These are phyloP conservation scores for Boletus rufocinnamomeus DNA, from an alignment of 768 basidiomycete genomes.

Conservation along the genomic window DNA sequence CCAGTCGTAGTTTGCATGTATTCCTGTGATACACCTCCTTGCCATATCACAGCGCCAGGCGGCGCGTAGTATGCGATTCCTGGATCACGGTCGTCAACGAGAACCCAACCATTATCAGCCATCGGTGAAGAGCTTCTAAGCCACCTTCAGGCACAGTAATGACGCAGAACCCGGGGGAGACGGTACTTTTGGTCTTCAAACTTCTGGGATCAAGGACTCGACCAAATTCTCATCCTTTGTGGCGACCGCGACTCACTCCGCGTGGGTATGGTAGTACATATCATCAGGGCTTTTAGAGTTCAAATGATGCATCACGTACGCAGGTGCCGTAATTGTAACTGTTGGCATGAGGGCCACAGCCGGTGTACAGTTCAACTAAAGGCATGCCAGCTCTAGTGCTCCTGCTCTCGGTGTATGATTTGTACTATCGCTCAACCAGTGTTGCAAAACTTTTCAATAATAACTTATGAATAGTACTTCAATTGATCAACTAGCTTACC, in stretches of 20 bases:
- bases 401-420: too few relatives aligned
- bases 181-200: background rate
- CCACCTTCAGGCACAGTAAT: background rate
- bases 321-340: too few relatives aligned
- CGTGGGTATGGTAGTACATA: background rate
- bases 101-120: background rate
- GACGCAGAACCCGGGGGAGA: background rate
- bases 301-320: background rate
- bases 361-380: too few relatives aligned
- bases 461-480: too few relatives aligned
- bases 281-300: background rate
- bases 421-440: too few relatives aligned
- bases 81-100: slow-evolving; percentile 3
- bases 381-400: too few relatives aligned
- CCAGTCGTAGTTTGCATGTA: slow-evolving; percentile 1
- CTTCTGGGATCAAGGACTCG: background rate
- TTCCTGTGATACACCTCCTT: background rate
- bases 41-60: background rate
- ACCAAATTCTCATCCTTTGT: background rate
- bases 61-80: background rate
- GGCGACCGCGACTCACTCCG: background rate
- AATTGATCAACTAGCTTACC: too few relatives aligned
- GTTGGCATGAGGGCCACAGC: too few relatives aligned
- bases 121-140: background rate
- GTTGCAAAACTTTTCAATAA: too few relatives aligned